Evolutionary conservation across 1,284 basidiomycete species (phyloP), one percentile per base, ranked within the genome.

Genomic region (Exsudoporus floridanus): DNA sequence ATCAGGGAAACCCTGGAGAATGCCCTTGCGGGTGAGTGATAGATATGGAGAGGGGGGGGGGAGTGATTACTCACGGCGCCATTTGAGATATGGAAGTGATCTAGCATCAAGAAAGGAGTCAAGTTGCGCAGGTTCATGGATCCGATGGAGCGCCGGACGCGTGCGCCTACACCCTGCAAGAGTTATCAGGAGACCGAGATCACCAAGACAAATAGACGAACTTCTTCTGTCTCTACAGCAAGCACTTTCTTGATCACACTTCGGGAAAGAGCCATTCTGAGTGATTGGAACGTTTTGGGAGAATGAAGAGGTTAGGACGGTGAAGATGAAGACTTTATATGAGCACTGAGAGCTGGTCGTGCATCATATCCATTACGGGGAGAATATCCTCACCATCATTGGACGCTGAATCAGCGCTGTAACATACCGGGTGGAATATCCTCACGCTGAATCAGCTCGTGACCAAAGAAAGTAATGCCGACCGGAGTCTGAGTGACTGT

Each of bases 61-160:
- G n/a, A n/a, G 27, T 7, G 3, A 40, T 35, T 39, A 68, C 80
- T 59, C 57, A 86, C 84, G 16, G 84, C 84, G 49, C 84, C 84
- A 62, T 80, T 67, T 1, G 74, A 73, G 49, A 86, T 77, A 65
- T 84, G 79, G 62, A 90, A 90, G 61, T 90, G 86, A 66, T 92
- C 90, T 7, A 92, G 74, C 89, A 97, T 90, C 50, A 98, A 77
- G 77, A 98, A 98, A 0, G 94, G 95, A 0, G 88, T 88, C 42
- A 97, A 74, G 68, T 94, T 97, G 50, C 85, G 78, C 21, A 98
- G 77, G 41, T 71, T 76, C 67, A 76, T 76, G 1, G 84, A 82
- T 12, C 95, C 95, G 60, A 98, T 97, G 27, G 89, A 92, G 41
- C 96, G 80, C 54, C 94, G 81, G n/a, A 98, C 95, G 41, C 79